phyloP scores from a whole-genome alignment of 108 stramenopile genomes.

The Cyclotella kingstonii region DNA sequence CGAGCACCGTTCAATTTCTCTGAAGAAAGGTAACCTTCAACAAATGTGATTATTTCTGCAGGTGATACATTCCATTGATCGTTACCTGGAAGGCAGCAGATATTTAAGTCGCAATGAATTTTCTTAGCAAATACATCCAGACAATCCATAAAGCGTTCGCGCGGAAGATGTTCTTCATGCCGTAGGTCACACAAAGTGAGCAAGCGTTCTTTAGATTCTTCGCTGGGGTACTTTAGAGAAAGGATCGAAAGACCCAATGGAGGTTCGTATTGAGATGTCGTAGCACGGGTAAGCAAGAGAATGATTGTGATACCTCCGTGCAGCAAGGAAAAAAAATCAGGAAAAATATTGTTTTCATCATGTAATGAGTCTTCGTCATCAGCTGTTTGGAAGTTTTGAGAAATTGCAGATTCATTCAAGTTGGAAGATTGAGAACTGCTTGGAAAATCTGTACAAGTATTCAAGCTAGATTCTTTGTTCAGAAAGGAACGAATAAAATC shows the following conservation, averaged over 20 bases:
- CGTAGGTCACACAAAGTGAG: conserved; percentile 52
- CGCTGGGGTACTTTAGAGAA: conserved; percentile 50
- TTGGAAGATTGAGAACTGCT: no score
- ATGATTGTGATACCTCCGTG: conserved; percentile 34
- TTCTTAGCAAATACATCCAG: conserved; percentile 58
- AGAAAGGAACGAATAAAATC: conserved; percentile 49
- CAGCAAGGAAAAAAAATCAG: no score
- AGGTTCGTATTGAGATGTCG: conserved; percentile 61
- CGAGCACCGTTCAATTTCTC: neutral
- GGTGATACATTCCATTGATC: conserved; percentile 3
- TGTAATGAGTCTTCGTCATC: no score
- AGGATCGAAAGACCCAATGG: conserved; percentile 77
- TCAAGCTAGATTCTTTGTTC: conserved; percentile 6
- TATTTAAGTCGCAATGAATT: conserved; percentile 49
- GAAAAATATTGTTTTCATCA: no score
- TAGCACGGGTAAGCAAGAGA: conserved; percentile 65
- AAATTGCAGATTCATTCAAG: no score
- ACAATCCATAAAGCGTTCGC: conserved; percentile 70
- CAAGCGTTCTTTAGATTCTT: conserved; percentile 28
- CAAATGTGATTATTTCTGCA: conserved; percentile 5
- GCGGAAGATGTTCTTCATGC: conserved; percentile 63
- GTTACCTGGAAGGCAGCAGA: neutral
- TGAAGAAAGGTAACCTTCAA: neutral
- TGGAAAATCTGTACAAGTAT: no score
- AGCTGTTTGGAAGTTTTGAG: no score